Conservation (phyloP, 257 asterid genomes). For the Nicotiana noctiflora region DNA sequence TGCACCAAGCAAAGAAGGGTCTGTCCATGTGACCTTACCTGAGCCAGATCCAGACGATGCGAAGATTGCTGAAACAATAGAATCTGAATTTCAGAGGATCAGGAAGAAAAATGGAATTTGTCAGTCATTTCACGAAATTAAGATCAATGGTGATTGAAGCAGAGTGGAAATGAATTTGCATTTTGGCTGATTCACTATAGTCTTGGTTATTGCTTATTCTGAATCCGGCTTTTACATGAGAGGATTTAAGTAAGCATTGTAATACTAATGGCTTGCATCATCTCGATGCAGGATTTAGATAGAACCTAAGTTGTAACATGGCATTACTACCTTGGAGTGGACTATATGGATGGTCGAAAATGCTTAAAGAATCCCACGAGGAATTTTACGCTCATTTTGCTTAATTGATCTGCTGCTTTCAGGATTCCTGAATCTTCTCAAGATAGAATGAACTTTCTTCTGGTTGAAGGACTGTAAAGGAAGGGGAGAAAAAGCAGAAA, state of each 20-base stretch:
- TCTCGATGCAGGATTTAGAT: constrained; percentile 32
- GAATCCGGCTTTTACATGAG: not conserved
- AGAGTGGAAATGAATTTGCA: not conserved
- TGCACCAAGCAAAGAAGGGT: constrained; percentile 51
- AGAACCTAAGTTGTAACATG: constrained; percentile 8
- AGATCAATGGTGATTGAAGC: constrained; percentile 38
- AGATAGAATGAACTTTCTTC: not conserved
- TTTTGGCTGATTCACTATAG: not conserved
- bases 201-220: not conserved
- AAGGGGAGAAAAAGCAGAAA: too few relatives aligned
- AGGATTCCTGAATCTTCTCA: not conserved
- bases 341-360: not conserved
- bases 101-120: constrained; percentile 55
- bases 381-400: not conserved
- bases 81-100: constrained; percentile 48
- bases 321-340: not conserved
- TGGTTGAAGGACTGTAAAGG: not conserved
- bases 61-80: constrained; percentile 58
- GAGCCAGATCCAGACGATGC: constrained; percentile 55
- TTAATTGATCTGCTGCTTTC: not conserved
- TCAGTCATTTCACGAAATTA: constrained; percentile 36
- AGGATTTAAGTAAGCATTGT: constrained; percentile 7
- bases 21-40: constrained; percentile 65
- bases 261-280: constrained; percentile 23
- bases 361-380: not conserved